Evolutionary conservation across 371 early-diverging fungal genomes (phyloP).

Genomic region (Rhizopus delemar): DNA sequence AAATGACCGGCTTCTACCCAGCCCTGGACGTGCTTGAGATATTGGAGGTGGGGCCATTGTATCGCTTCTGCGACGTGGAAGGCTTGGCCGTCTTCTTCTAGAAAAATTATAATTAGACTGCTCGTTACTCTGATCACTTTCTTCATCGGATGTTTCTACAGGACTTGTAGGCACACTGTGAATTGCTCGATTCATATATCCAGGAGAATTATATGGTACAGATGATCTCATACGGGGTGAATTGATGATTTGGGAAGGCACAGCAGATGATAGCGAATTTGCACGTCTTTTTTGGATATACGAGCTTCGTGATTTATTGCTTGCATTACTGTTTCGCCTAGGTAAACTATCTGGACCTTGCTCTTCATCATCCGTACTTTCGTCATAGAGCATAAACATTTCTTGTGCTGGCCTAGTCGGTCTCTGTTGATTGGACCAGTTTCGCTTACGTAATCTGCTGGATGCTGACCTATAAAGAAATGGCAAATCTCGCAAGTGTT

Average conservation of each 20-base stretch:
- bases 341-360: conserved; percentile 3
- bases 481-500: conserved; percentile 6
- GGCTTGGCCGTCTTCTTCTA: background rate
- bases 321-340: conserved; percentile 9
- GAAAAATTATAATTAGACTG: background rate
- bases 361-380: conserved; percentile 3
- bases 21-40: background rate
- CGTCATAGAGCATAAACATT: conserved; percentile 6
- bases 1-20: conserved; percentile 15
- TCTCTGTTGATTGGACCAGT: conserved; percentile 4
- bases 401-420: background rate
- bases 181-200: background rate
- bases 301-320: background rate
- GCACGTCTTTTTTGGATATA: conserved; percentile 5
- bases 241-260: background rate
- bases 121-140: background rate
- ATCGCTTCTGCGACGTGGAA: background rate
- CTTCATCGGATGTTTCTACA: conserved; percentile 5
- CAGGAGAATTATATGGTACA: background rate
- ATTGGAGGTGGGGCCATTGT: background rate
- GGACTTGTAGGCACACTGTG: conserved; percentile 10
- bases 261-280: conserved; percentile 13
- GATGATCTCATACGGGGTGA: too few species aligned
- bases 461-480: conserved; percentile 17
- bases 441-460: conserved; percentile 12